Base-by-base conservation (phyloP, 805 yeast species). In the Wickerhamomyces ciferrii region DNA sequence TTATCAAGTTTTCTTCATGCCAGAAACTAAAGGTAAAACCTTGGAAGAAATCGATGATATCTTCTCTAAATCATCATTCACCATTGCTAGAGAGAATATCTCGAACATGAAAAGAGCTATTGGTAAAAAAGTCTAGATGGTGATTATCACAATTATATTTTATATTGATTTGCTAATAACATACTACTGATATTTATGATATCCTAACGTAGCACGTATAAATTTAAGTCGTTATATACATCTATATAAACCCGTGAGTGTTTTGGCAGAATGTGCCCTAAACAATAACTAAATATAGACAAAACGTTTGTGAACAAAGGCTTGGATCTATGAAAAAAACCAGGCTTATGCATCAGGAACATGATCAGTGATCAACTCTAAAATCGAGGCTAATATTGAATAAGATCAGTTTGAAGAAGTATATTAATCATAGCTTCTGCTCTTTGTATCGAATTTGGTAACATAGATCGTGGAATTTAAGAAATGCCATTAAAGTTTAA, bases 1-100 rank as follows among this genome's bases (percentile, higher is more conserved):
- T 44, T 77, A 77, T 61, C 82, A 77, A 61, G 51, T 69, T 48
- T 59, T 80, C 50, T 77, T 79, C 65, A 79, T 81, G 76, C 87
- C 84, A 35, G 89, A 84, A 66, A 83, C 89, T 32, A 83, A 82
- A 66, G 83, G 77, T 55, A 79, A 76, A 66, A 79, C 88, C 14
- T 72, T 83, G 60, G 90, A 83, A 66, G 88, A 83, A 65, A 78
- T 83, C 49, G 89, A 83, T 58, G 82, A 76, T 43, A 67, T 82
- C 42, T 82, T 81, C 68, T 64, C 71, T 44, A 74, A 68, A 58
- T 70, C 79, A 23, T 71, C 85, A 1, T 35, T 56, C 18, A 51
- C 57, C 9, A 54, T 70, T 21, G 66, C 67, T 8, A 52, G 50
- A 29, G 63, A 65, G 41, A 67, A 67, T 51, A 11, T 59, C 24